Evolutionary conservation across 805 yeast species (phyloP).

Genomic region (Suhomyces pyralidae): DNA sequence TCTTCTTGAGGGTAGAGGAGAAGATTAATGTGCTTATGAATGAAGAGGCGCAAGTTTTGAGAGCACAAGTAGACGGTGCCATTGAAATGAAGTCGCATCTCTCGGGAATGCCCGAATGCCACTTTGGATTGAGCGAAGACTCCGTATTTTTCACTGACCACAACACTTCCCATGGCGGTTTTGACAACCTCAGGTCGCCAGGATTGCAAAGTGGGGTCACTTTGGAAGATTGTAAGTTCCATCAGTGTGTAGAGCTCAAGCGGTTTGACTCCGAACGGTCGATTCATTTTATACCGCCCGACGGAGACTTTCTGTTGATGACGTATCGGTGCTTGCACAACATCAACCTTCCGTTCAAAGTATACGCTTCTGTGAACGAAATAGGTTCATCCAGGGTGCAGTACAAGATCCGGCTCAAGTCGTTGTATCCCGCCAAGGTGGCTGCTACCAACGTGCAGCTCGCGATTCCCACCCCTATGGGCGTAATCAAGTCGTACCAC

Average conservation of each 20-base stretch:
- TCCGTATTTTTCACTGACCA: slow-evolving; percentile 16
- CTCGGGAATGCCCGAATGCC: slow-evolving; percentile 80
- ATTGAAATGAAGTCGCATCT: slow-evolving; percentile 68
- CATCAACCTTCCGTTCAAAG: slow-evolving; percentile 66
- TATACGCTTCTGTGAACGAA: slow-evolving; percentile 52
- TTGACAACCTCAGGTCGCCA: slow-evolving; percentile 4
- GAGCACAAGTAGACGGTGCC: slow-evolving; percentile 74
- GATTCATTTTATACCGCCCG: slow-evolving; percentile 81
- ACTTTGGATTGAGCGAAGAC: slow-evolving; percentile 69
- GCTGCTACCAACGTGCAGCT: slow-evolving; percentile 63
- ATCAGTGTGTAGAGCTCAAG: slow-evolving; percentile 77
- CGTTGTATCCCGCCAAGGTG: slow-evolving; percentile 56
- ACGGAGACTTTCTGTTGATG: slow-evolving; percentile 83
- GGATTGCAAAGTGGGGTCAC: slow-evolving; percentile 43
- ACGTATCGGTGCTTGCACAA: slow-evolving; percentile 51
- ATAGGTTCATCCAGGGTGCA: slow-evolving; percentile 46
- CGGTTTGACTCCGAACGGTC: slow-evolving; percentile 62
- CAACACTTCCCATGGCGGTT: slow-evolving; percentile 2
- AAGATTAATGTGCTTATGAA: slow-evolving; percentile 68
- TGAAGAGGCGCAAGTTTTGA: slow-evolving; percentile 58
- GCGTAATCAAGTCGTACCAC: slow-evolving; percentile 23
- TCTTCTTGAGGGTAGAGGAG: slow-evolving; percentile 73
- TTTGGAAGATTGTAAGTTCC: slow-evolving; percentile 78
- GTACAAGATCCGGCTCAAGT: slow-evolving; percentile 58
- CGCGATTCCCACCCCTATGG: slow-evolving; percentile 63